Conservation (phyloP, 177 flowering plant genomes). For the Vitis hybrid region DNA sequence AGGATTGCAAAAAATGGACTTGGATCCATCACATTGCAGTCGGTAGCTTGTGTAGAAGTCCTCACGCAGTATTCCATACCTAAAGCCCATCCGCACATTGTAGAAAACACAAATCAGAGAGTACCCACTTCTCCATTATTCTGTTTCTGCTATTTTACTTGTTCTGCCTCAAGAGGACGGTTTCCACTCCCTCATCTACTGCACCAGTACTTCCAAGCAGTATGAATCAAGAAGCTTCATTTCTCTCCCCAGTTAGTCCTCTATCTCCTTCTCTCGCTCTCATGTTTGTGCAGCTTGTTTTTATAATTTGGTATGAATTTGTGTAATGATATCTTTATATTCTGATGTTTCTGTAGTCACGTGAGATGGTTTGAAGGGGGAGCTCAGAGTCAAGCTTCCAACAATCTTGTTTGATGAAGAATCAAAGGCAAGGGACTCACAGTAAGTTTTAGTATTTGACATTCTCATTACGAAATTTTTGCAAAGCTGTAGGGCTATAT, state of each 20-base stretch:
- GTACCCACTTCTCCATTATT: slow-evolving; percentile 69
- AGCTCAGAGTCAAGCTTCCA: slow-evolving; percentile 55
- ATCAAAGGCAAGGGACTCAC: slow-evolving; percentile 44
- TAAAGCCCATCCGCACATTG: slow-evolving; percentile 8
- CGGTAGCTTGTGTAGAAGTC: slow-evolving; percentile 13
- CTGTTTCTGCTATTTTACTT: slow-evolving; percentile 80
- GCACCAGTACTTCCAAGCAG: slow-evolving; percentile 35
- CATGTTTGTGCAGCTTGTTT: background rate
- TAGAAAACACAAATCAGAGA: no score
- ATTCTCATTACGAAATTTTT: background rate
- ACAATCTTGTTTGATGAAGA: slow-evolving; percentile 56
- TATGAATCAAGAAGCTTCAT: slow-evolving; percentile 25
- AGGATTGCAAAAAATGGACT: slow-evolving; percentile 9
- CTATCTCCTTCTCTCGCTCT: slow-evolving; percentile 6
- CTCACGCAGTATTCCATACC: slow-evolving; percentile 2
- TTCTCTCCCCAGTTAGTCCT: slow-evolving; percentile 33
- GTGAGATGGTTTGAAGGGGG: slow-evolving; percentile 46
- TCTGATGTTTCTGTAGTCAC: slow-evolving; percentile 23
- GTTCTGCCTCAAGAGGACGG: slow-evolving; percentile 84
- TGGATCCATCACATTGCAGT: slow-evolving; percentile 6
- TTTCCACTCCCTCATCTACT: slow-evolving; percentile 32
- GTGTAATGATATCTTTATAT: background rate
- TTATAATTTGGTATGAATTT: background rate
- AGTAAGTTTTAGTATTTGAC: slow-evolving; percentile 37
- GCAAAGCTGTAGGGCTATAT: background rate